Evolutionary conservation across 768 basidiomycete genomes (phyloP).

Genomic region (Lactifluus subvellereus): DNA sequence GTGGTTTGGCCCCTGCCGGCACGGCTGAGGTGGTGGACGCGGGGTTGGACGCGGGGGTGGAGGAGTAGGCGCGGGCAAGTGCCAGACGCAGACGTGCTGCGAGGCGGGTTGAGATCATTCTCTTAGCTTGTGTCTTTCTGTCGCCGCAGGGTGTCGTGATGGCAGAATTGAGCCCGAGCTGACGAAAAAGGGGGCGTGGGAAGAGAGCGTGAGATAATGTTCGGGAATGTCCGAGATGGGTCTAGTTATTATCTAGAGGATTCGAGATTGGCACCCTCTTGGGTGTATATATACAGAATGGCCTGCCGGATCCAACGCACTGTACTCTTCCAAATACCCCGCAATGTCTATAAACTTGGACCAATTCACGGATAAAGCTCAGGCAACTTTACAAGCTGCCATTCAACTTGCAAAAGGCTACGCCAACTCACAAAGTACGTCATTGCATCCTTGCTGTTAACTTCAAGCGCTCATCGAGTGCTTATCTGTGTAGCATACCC

Average conservation of each 20-base stretch:
- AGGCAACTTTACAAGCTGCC: conserved; percentile 61
- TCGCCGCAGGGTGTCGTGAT: no score
- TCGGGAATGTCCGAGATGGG: not conserved
- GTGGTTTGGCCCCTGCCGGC: conserved; percentile 23
- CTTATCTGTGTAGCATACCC: conserved; percentile 55
- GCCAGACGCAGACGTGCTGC: conserved; percentile 21
- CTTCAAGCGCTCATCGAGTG: not conserved
- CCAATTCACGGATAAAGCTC: conserved; percentile 75
- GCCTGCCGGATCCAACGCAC: not conserved
- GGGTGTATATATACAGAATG: not conserved
- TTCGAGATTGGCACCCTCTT: not conserved
- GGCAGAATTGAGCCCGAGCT: no score
- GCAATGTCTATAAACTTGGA: conserved; percentile 48
- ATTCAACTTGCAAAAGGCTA: conserved; percentile 81
- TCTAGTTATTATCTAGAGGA: not conserved
- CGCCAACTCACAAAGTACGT: conserved; percentile 70
- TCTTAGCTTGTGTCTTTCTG: not conserved
- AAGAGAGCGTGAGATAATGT: conserved; percentile 4
- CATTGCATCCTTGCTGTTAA: not conserved
- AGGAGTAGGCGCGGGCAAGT: conserved; percentile 14
- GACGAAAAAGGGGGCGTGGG: not conserved
- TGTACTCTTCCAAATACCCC: conserved; percentile 33
- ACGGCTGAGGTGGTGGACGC: conserved; percentile 22
- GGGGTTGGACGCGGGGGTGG: conserved; percentile 13
- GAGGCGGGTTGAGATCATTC: conserved; percentile 19